These are phyloP conservation scores for Naganishia kalamii DNA, from an alignment of 768 basidiomycete genomes.

Conservation along the genomic window DNA sequence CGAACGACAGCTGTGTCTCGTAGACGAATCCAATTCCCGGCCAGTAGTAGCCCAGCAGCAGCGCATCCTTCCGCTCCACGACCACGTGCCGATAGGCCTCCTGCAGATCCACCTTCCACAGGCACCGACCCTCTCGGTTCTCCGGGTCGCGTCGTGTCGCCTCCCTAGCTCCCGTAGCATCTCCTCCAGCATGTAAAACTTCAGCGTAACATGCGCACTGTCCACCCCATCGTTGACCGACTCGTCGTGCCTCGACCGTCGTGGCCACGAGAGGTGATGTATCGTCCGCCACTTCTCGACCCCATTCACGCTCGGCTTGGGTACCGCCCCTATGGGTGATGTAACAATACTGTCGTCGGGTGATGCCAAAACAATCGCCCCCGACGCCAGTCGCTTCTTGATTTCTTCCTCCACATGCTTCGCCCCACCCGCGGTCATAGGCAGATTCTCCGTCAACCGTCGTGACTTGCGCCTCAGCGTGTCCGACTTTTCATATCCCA, in stretches of 20 bases:
- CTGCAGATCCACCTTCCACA: background rate
- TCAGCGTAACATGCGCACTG: background rate
- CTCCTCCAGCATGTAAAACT: background rate
- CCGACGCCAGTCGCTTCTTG: background rate
- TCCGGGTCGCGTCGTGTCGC: background rate
- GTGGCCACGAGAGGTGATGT: background rate
- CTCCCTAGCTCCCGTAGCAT: background rate
- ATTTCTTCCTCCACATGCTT: background rate
- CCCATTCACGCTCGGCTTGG: background rate
- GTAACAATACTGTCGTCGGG: background rate
- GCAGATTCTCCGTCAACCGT: background rate
- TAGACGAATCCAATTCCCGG: background rate
- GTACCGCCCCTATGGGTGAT: background rate
- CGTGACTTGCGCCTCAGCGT: no score
- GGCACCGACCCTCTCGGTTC: background rate
- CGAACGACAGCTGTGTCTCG: constrained; percentile 1
- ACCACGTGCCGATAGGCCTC: constrained; percentile 1
- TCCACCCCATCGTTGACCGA: background rate
- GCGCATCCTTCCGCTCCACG: background rate
- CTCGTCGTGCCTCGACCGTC: background rate
- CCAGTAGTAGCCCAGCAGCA: background rate
- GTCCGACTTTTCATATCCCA: background rate
- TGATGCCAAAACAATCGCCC: background rate
- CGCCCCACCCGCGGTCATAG: background rate
- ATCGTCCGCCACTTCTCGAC: background rate